These are phyloP conservation scores for Dendrobium officinale DNA, from an alignment of 106 monocot species.

Conservation along the genomic window DNA sequence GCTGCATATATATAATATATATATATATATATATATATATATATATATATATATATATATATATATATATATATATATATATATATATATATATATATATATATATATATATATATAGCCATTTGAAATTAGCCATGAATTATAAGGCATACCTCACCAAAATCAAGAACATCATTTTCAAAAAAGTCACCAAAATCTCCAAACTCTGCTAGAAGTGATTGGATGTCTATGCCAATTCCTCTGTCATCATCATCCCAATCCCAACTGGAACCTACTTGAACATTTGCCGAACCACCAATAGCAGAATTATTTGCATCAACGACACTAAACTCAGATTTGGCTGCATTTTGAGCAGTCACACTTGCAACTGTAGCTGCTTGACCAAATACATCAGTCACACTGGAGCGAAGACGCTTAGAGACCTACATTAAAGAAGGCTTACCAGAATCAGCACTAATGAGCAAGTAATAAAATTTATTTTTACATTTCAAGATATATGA, in stretches of 20 bases:
- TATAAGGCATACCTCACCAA: constrained; percentile 71
- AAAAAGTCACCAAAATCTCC: constrained; percentile 92
- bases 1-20: background rate
- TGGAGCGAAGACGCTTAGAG: constrained; percentile 52
- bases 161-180: constrained; percentile 52
- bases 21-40: background rate
- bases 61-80: too few relatives aligned
- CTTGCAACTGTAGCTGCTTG: constrained; percentile 38
- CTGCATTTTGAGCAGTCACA: constrained; percentile 24
- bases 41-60: too few relatives aligned
- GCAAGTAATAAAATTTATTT: background rate
- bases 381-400: constrained; percentile 35
- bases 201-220: constrained; percentile 63
- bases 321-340: constrained; percentile 28
- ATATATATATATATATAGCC: too few relatives aligned
- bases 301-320: constrained; percentile 40
- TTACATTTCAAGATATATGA: background rate
- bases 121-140: background rate
- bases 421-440: constrained; percentile 36
- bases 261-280: constrained; percentile 40
- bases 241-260: constrained; percentile 59
- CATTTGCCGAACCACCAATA: constrained; percentile 18
- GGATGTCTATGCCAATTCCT: constrained; percentile 56
- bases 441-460: background rate
- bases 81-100: too few relatives aligned